Conservation (phyloP, 441 rosid species). For the Erysimum pusillum region DNA sequence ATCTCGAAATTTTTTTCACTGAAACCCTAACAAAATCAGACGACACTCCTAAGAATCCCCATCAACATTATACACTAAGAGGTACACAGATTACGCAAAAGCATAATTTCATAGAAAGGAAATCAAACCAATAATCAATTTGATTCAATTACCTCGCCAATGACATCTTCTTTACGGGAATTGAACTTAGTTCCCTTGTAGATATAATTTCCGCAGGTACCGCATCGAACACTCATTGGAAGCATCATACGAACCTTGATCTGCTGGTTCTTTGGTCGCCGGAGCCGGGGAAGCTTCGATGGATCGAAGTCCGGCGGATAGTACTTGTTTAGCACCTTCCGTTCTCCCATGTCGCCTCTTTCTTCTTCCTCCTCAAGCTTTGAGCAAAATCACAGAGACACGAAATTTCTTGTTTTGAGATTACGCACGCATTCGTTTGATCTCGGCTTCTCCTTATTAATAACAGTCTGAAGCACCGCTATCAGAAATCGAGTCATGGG, state of each 20-base stretch:
- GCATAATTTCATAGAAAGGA: background rate
- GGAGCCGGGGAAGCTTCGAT: conserved; percentile 71
- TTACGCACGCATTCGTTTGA: background rate
- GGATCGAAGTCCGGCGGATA: conserved; percentile 96
- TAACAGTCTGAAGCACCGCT: conserved; percentile 9
- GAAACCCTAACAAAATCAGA: background rate
- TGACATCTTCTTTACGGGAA: conserved; percentile 73
- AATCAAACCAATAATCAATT: background rate
- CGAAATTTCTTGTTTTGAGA: background rate
- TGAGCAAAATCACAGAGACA: conserved; percentile 18
- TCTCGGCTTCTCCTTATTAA: conserved; percentile 3
- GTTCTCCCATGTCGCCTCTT: conserved; percentile 73
- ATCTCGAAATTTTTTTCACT: background rate
- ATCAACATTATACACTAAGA: conserved; percentile 5
- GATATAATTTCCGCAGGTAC: conserved; percentile 83
- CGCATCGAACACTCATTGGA: conserved; percentile 88
- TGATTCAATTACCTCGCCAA: conserved; percentile 64
- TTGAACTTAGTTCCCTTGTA: conserved; percentile 81
- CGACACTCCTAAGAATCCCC: background rate
- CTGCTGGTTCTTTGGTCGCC: conserved; percentile 81
- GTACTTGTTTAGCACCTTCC: conserved; percentile 88
- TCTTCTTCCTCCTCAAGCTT: conserved; percentile 33
- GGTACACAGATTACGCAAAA: background rate
- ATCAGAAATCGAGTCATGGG: conserved; percentile 13
- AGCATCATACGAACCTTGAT: conserved; percentile 86